Conservation (phyloP, 805 yeast genomes). For the Starmerella ratchasimensis region DNA sequence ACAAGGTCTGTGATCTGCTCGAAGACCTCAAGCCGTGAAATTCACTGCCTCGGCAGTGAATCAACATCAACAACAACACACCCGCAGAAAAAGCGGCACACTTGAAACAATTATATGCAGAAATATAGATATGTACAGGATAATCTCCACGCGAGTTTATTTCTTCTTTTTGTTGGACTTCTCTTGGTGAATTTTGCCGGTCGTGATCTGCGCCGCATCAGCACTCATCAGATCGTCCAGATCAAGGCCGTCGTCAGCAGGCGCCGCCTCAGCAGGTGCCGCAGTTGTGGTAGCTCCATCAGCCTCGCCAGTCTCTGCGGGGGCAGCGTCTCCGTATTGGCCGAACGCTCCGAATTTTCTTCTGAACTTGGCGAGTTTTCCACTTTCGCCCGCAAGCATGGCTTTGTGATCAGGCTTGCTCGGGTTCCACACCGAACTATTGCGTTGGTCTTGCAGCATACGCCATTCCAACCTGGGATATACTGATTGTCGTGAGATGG, state of each 20-base stretch:
- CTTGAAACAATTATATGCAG: background rate
- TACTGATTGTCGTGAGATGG: constrained; percentile 66
- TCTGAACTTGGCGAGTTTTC: constrained; percentile 41
- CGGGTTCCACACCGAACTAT: constrained; percentile 78
- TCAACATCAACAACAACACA: background rate
- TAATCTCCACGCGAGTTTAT: constrained; percentile 2
- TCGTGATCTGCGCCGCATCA: constrained; percentile 21
- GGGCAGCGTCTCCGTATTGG: constrained; percentile 4
- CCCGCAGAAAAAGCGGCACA: background rate
- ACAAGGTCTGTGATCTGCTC: constrained; percentile 15
- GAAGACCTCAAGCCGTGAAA: constrained; percentile 6
- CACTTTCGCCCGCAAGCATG: constrained; percentile 71
- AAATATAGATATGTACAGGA: background rate
- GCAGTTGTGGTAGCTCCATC: background rate
- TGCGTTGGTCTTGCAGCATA: constrained; percentile 79
- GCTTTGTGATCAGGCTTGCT: constrained; percentile 62
- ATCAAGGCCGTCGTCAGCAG: constrained; percentile 14
- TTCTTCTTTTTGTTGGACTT: constrained; percentile 15
- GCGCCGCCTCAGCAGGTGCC: background rate
- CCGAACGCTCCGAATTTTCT: constrained; percentile 24
- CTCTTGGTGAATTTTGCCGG: constrained; percentile 18
- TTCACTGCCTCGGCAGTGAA: too few relatives aligned
- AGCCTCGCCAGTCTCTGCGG: background rate
- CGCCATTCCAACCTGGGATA: constrained; percentile 78
- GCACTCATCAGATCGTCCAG: constrained; percentile 20